phyloP scores from a whole-genome alignment of 2,329 filamentous ascomycete species.

The Penicillium digitatum region DNA sequence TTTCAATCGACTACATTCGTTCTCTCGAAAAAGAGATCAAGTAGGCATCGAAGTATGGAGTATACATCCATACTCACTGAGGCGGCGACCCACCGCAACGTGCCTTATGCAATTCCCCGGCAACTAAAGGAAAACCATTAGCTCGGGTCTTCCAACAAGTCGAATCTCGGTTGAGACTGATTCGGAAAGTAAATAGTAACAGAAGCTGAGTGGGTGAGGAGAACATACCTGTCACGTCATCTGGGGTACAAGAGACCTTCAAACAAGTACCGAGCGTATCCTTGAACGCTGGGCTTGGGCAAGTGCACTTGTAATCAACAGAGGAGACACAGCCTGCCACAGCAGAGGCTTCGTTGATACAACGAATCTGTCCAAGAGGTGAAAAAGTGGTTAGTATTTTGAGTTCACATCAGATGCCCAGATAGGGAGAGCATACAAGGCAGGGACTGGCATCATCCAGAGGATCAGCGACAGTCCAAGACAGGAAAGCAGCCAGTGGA shows the following conservation, averaged over 20 bases:
- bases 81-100: slow-evolving; percentile 4
- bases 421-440: slow-evolving; percentile 7
- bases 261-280: slow-evolving; percentile 16
- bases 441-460: slow-evolving; percentile 8
- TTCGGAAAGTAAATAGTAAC: background rate
- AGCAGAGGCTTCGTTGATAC: slow-evolving; percentile 11
- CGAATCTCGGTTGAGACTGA: background rate
- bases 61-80: background rate
- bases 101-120: slow-evolving; percentile 11
- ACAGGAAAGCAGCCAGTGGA: slow-evolving; percentile 18
- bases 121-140: slow-evolving; percentile 5
- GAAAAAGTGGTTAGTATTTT: slow-evolving; percentile 4
- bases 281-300: slow-evolving; percentile 16
- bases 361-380: slow-evolving; percentile 4
- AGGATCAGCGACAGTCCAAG: slow-evolving; percentile 10
- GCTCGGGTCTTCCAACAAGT: background rate
- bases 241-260: slow-evolving; percentile 9
- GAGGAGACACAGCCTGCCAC: slow-evolving; percentile 17
- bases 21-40: background rate
- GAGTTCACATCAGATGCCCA: background rate
- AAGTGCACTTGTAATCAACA: slow-evolving; percentile 18
- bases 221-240: slow-evolving; percentile 14
- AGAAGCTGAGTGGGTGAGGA: too few relatives aligned
- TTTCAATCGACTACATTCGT: background rate
- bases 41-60: background rate